phyloP scores from a whole-genome alignment of 2,329 filamentous ascomycete species.

The Aspergillus fischeri region DNA sequence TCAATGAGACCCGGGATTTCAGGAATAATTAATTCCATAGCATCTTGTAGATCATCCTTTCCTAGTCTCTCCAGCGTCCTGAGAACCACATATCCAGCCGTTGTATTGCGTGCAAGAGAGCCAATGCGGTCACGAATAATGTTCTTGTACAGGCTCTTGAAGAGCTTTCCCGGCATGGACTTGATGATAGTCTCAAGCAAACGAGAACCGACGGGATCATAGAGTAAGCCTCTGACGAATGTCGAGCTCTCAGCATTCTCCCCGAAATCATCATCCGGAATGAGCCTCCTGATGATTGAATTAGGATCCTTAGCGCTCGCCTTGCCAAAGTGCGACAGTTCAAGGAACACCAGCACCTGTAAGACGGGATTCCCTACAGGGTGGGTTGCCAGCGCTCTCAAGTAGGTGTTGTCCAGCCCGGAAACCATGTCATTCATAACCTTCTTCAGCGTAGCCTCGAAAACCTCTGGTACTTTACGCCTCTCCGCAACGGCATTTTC shows the following conservation, averaged over 20 bases:
- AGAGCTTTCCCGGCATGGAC: constrained; percentile 77
- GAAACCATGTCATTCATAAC: constrained; percentile 74
- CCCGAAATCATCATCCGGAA: constrained; percentile 73
- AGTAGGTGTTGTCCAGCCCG: constrained; percentile 70
- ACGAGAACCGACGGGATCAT: constrained; percentile 85
- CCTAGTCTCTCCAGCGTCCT: constrained; percentile 76
- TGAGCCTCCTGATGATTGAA: constrained; percentile 69
- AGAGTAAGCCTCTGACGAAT: constrained; percentile 83
- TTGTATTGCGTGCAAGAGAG: constrained; percentile 80
- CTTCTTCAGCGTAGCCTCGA: constrained; percentile 71
- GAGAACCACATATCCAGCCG: constrained; percentile 82
- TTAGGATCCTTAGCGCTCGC: constrained; percentile 60
- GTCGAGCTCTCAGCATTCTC: constrained; percentile 69
- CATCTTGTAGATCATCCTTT: constrained; percentile 76
- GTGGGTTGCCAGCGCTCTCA: constrained; percentile 81
- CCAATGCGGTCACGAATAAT: constrained; percentile 77
- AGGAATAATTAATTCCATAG: constrained; percentile 66
- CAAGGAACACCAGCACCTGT: constrained; percentile 84
- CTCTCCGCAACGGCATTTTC: constrained; percentile 47
- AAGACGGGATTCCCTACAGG: constrained; percentile 87
- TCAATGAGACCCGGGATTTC: constrained; percentile 70
- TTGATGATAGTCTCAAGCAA: constrained; percentile 82
- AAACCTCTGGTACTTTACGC: constrained; percentile 68
- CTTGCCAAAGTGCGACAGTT: constrained; percentile 70
- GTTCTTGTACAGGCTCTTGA: constrained; percentile 79